Conservation (phyloP, 331 rosid species). For the Stylosanthes scabra region DNA sequence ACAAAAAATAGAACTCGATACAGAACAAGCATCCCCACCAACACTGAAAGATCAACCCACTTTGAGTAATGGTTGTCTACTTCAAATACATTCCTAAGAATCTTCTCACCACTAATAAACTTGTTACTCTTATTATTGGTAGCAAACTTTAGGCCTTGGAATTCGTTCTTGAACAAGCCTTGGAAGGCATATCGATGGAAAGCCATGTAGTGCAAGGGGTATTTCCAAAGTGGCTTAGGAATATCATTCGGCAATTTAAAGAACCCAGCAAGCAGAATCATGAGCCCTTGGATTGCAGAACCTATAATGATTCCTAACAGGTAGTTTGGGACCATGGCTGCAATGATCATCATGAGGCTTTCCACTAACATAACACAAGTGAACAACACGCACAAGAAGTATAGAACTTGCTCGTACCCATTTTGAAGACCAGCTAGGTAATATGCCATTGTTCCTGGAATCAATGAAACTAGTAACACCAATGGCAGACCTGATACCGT, state of each 20-base stretch:
- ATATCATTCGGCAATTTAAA: constrained; percentile 54
- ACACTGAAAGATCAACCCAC: constrained; percentile 45
- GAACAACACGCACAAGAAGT: constrained; percentile 44
- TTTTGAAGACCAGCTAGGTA: constrained; percentile 46
- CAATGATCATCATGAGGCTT: constrained; percentile 77
- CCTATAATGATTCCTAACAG: constrained; percentile 71
- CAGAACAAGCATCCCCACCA: constrained; percentile 39
- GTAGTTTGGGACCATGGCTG: constrained; percentile 64
- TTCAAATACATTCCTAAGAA: constrained; percentile 29
- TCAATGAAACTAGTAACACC: constrained; percentile 43
- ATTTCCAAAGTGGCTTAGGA: constrained; percentile 55
- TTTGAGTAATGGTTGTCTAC: constrained; percentile 38
- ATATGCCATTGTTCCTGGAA: constrained; percentile 40
- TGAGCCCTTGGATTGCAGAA: constrained; percentile 71
- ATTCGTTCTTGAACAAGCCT: constrained; percentile 75
- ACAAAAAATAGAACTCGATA: constrained; percentile 35
- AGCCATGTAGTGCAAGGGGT: constrained; percentile 56
- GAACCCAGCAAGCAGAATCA: constrained; percentile 60
- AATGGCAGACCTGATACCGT: constrained; percentile 61
- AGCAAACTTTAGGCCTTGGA: constrained; percentile 42
- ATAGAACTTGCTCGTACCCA: constrained; percentile 43
- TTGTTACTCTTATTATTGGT: background rate
- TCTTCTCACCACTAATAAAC: constrained; percentile 29
- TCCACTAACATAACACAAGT: constrained; percentile 62
- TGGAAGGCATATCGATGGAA: constrained; percentile 56